Base-by-base conservation (phyloP, 2,329 filamentous ascomycete genomes). In the Aureobasidium namibiae region DNA sequence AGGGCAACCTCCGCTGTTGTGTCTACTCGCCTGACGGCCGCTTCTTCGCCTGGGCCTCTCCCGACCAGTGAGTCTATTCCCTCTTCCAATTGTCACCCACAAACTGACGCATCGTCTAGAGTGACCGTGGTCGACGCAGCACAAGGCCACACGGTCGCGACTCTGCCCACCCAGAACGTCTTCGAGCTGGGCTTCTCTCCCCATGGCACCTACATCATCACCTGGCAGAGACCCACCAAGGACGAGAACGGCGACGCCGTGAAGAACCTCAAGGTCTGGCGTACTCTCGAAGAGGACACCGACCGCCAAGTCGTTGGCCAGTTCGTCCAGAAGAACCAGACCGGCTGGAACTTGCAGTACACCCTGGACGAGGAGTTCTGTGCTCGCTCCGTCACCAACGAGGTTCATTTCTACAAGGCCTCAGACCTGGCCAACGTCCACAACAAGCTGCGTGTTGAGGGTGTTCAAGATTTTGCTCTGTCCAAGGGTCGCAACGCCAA, bases 231-330 rank as follows among this genome's bases (percentile, higher is more conserved):
- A 36, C 88, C 91, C 9, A 82, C 83, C 65, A 97, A 97, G 78
- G 92, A 97, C 69, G 92, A 92, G 70, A 87, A 89, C 62, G 94
- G 94, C 60, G 90, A 96, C 74, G 91, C 94, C 46, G 87, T 85
- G 67, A 96, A 96, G 83, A 99, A 99, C 73, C 79, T 99, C 65
- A 97, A 96, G 81, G 87, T 99, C 67, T 99, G 94, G 94, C 85
- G 86, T 71, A 91, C 89, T 36, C 77, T 90, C 59, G 88, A 92
- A 70, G 84, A 88, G 9, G 73, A 73, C 59, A 76, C 83, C 48
- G 88, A 89, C 75, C 80, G 86, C 63, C 72, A 76, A 67, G 85
- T 92, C 31, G 81, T 96, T 46, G 92, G 92, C 64, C 82, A 85
- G 68, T 99, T 95, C 72, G 94, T 99, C 65, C 94, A 99, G 75